Conservation (phyloP, 1,284 basidiomycete species). For the Phellopilus nigrolimitatus region DNA sequence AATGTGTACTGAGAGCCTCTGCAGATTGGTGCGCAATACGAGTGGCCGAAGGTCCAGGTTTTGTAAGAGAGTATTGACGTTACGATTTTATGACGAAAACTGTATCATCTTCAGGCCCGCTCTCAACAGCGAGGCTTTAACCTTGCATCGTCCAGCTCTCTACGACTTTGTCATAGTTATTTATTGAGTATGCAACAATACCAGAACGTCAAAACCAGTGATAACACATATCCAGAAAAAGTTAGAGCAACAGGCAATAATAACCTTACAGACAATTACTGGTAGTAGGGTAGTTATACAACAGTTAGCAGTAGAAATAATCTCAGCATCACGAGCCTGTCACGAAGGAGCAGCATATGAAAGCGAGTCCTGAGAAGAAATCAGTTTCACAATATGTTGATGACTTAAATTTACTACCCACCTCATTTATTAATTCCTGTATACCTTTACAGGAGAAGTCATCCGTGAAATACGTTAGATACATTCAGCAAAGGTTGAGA, state of each 20-base stretch:
- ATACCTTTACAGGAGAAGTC: background rate
- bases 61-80: constrained; percentile 36
- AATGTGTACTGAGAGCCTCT: constrained; percentile 5
- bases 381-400: constrained; percentile 6
- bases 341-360: constrained; percentile 9
- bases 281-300: background rate
- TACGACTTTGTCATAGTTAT: constrained; percentile 10
- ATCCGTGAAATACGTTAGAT: background rate
- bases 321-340: background rate
- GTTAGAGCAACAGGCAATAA: background rate
- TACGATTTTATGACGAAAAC: background rate
- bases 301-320: background rate
- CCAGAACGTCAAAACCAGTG: background rate
- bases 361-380: constrained; percentile 10
- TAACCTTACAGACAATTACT: background rate
- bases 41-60: constrained; percentile 73
- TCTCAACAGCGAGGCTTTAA: constrained; percentile 19
- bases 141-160: constrained; percentile 18
- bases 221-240: background rate
- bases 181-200: constrained; percentile 4
- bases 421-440: constrained; percentile 19
- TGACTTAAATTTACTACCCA: background rate
- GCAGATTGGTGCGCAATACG: constrained; percentile 74
- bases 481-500: background rate
- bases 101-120: constrained; percentile 1